Percentiles rank a stretch among this genome's conserved stretches.
Conservation (phyloP, 169 alveolate genomes). For the Ichthyophthirius multifiliis region DNA sequence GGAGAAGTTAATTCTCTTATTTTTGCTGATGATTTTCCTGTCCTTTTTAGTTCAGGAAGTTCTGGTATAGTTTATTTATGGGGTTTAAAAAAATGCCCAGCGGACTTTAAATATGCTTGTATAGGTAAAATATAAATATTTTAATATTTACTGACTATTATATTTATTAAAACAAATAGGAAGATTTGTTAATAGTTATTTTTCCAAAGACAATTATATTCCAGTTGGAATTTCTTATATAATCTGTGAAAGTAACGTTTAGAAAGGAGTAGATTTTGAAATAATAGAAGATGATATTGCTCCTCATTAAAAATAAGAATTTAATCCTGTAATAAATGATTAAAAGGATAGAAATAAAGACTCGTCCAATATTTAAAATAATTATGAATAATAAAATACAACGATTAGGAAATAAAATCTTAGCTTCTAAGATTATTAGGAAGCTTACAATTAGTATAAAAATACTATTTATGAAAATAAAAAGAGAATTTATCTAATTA, state of each 20-base stretch:
- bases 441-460: not conserved
- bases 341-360: not conserved
- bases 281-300: not conserved
- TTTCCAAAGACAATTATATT: not conserved
- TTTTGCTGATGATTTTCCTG: conserved; percentile 79
- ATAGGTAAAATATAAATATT: no score
- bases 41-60: conserved; percentile 54
- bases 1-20: conserved; percentile 56
- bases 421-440: not conserved
- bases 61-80: conserved; percentile 68
- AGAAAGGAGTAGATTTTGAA: not conserved
- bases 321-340: not conserved
- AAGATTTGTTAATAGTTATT: not conserved
- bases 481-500: not conserved
- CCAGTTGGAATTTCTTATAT: not conserved
- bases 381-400: not conserved
- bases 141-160: no score
- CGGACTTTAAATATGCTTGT: conserved; percentile 26
- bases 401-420: no score
- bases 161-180: no score
- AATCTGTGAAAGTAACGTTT: not conserved
- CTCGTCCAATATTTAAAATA: not conserved
- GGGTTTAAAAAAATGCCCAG: conserved; percentile 47
- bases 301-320: not conserved
- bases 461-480: not conserved